phyloP scores from a whole-genome alignment of 176 grass and related monocot species.

The Musa beccarii region DNA sequence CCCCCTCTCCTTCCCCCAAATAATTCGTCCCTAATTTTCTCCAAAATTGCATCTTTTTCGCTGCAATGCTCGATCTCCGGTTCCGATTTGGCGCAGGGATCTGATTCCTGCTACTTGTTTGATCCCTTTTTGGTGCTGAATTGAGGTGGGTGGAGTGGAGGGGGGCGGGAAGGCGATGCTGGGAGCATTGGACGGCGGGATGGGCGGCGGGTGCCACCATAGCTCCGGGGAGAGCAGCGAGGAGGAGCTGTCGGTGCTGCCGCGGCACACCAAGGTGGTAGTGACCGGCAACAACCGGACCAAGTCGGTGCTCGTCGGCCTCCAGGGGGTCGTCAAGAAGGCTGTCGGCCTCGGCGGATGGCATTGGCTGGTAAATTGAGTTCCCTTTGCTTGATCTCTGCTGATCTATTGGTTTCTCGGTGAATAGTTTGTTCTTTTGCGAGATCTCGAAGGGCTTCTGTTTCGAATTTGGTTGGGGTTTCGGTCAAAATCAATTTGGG shows the following conservation, averaged over 20 bases:
- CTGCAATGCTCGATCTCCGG: background rate
- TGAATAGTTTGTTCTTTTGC: background rate
- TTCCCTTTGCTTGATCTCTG: background rate
- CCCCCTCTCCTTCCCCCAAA: background rate
- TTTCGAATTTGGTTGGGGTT: background rate
- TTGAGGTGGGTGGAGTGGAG: no score
- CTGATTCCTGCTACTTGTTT: background rate
- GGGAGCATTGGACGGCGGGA: slow-evolving; percentile 1
- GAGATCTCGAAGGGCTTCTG: background rate
- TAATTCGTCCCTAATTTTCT: background rate
- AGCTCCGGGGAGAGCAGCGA: slow-evolving; percentile 8
- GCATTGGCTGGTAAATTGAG: slow-evolving; percentile 13
- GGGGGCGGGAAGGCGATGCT: background rate
- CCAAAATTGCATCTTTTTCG: background rate
- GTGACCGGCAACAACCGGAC: slow-evolving; percentile 10
- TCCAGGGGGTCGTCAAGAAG: slow-evolving; percentile 8
- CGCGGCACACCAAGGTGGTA: slow-evolving; percentile 6
- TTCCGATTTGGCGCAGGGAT: background rate
- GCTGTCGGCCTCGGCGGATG: slow-evolving; percentile 11
- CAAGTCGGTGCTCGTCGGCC: slow-evolving; percentile 8
- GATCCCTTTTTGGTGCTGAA: background rate
- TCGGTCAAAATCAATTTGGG: background rate
- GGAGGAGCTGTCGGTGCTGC: slow-evolving; percentile 4
- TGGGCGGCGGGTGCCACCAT: background rate
- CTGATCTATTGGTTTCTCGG: background rate